Percentiles rank a stretch among this genome's conserved stretches.
Conservation (phyloP, 2,329 filamentous ascomycete genomes). For the Colletotrichum limetticola region DNA sequence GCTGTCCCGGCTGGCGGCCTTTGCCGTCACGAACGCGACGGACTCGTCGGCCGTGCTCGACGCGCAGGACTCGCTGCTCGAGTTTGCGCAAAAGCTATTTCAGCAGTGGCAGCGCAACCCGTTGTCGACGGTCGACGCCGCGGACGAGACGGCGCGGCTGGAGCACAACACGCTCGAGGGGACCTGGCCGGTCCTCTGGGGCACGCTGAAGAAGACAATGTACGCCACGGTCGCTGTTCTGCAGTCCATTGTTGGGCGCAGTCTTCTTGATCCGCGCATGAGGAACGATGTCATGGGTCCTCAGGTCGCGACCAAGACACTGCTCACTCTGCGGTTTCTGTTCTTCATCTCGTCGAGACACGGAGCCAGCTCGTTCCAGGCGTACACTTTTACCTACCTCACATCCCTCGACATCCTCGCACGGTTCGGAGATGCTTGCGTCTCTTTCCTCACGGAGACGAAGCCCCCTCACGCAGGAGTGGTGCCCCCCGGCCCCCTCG, state of each 20-base stretch:
- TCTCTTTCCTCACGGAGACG: constrained; percentile 74
- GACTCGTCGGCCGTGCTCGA: constrained; percentile 58
- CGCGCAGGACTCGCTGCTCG: constrained; percentile 70
- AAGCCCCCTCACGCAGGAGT: constrained; percentile 58
- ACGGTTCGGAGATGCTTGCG: constrained; percentile 73
- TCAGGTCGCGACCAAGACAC: constrained; percentile 73
- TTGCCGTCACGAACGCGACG: constrained; percentile 67
- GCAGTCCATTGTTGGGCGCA: constrained; percentile 77
- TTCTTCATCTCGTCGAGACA: constrained; percentile 84
- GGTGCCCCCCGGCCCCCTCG: constrained; percentile 70
- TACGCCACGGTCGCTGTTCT: constrained; percentile 81
- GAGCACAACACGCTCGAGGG: constrained; percentile 72
- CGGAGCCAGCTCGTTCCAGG: constrained; percentile 79
- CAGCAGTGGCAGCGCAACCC: constrained; percentile 80
- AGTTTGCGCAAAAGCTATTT: constrained; percentile 73
- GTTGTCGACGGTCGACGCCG: constrained; percentile 76
- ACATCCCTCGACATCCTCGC: constrained; percentile 84
- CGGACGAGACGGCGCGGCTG: constrained; percentile 72
- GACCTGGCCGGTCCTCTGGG: constrained; percentile 80
- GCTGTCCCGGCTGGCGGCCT: constrained; percentile 72
- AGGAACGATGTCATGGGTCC: constrained; percentile 63
- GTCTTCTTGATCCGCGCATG: constrained; percentile 62
- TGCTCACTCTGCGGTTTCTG: constrained; percentile 80
- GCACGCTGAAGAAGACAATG: constrained; percentile 77
- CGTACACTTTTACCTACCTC: constrained; percentile 86